Evolutionary conservation across 768 basidiomycete genomes (phyloP).

Genomic region (Boletus sp.): DNA sequence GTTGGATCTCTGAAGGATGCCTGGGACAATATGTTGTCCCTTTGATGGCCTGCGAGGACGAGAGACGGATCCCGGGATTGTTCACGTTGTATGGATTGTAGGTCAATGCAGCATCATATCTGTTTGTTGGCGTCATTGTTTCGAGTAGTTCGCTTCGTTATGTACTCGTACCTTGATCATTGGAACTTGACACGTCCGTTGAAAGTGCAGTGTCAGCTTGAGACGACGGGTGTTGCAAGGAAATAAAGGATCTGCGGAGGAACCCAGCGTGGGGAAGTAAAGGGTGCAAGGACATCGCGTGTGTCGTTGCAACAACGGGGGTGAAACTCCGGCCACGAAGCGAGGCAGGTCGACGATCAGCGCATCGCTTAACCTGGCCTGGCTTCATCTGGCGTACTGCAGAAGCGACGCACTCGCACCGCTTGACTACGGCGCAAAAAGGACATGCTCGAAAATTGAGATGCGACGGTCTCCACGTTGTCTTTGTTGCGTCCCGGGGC

Average conservation of each 20-base stretch:
- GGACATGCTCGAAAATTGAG: no score
- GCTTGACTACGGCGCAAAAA: no score
- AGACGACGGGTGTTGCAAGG: not conserved
- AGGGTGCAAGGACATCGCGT: not conserved
- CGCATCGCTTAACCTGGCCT: not conserved
- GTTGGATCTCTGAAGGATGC: constrained; percentile 16
- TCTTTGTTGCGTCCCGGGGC: no score
- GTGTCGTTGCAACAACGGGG: not conserved
- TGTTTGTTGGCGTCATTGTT: no score
- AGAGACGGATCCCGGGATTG: not conserved
- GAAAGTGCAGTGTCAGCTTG: not conserved
- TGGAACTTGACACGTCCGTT: not conserved
- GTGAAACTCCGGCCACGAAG: not conserved
- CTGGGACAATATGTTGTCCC: not conserved
- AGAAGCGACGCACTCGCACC: no score
- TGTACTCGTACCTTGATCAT: not conserved
- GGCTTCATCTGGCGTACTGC: no score
- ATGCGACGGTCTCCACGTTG: no score
- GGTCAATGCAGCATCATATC: not conserved
- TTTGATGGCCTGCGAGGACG: no score
- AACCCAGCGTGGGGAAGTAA: not conserved
- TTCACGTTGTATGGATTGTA: not conserved
- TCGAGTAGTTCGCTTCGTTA: not conserved
- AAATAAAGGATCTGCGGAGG: not conserved
- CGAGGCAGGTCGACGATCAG: not conserved